Base-by-base conservation (phyloP, 2,329 filamentous ascomycete genomes). In the Xylariaceae sp. region DNA sequence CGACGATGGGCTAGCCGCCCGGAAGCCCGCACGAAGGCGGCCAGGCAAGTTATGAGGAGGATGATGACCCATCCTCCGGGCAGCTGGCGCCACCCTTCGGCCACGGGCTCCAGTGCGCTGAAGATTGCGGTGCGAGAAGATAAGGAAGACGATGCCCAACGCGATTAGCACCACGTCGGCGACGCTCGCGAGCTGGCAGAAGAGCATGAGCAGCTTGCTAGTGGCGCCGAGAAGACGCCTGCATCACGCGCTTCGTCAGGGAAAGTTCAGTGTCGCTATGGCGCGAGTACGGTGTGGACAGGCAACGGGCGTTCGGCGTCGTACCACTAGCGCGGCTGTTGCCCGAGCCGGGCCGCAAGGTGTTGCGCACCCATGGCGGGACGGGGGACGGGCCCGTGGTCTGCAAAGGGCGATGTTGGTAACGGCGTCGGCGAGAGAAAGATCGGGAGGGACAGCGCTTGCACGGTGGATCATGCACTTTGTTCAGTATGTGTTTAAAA, bases 1-100 rank as follows among this genome's bases (percentile, higher is more conserved):
- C 87, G 47, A n/a, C 84, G 87, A 71, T 95, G 95, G 13, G 90
- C 90, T 49, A 96, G 84, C 54, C 95, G 65, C 2, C 90, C 90
- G 16, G 90, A 90, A n/a, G n/a, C n/a, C n/a, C n/a, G n/a, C n/a
- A n/a, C n/a, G 63, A 95, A 94, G 2, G 84, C 87, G 13, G 89
- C 85, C 32, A 77, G 60, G 61, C 90, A 89, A 26, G 86, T 83
- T 53, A 87, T 69, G 24, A 77, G 62, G 79, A 89, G 94, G 29
- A 93, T 72, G 37, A 96, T 77, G 44, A 78, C 71, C 72, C 80
- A 93, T 33, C 89, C 91, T 39, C 76, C 81, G 1, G 72, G 76
- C 4, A 89, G 69, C 19, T 79, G 74, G 56, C 88, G 80, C 89
- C 89, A 96, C 49, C 78, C 76, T 61, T 82, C 74, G 17, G 90